These are phyloP conservation scores for Kalanchoe fedtschenkoi DNA, from an alignment of 164 flowering plant species.

Conservation along the genomic window DNA sequence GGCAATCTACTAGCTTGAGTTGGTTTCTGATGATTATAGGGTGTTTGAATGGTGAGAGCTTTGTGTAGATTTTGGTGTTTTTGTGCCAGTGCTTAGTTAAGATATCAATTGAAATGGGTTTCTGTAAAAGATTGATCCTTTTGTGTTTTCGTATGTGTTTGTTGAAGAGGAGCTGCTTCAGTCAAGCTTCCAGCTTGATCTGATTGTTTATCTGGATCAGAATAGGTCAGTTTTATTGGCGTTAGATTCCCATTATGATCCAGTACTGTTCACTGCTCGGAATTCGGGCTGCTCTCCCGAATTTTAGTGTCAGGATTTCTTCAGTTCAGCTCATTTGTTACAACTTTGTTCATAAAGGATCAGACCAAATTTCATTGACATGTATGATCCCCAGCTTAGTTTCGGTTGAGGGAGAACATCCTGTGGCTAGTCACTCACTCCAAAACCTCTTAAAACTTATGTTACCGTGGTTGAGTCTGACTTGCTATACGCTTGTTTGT, in stretches of 20 bases:
- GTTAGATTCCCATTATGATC: too few species aligned
- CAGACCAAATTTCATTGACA: too few species aligned
- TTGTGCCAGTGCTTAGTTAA: too few species aligned
- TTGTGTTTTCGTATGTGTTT: too few species aligned
- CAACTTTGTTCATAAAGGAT: neutral
- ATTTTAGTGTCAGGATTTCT: too few species aligned
- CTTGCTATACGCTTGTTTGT: too few species aligned
- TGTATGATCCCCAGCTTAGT: too few species aligned
- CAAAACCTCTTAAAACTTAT: neutral
- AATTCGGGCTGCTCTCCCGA: too few species aligned
- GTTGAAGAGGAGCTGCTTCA: neutral
- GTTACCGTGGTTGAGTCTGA: neutral
- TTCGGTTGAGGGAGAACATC: too few species aligned
- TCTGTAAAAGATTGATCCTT: neutral
- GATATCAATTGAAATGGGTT: neutral
- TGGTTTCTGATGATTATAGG: neutral
- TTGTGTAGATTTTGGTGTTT: neutral
- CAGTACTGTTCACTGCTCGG: too few species aligned
- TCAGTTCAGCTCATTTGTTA: neutral
- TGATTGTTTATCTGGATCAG: neutral
- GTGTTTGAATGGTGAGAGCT: neutral
- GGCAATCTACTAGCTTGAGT: neutral
- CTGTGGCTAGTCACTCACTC: neutral
- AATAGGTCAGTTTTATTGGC: too few species aligned
- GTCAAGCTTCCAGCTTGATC: neutral